Evolutionary conservation across 768 basidiomycete genomes (phyloP), one percentile per base, ranked within the genome.

Genomic region (Cystobasidium ongulense): DNA sequence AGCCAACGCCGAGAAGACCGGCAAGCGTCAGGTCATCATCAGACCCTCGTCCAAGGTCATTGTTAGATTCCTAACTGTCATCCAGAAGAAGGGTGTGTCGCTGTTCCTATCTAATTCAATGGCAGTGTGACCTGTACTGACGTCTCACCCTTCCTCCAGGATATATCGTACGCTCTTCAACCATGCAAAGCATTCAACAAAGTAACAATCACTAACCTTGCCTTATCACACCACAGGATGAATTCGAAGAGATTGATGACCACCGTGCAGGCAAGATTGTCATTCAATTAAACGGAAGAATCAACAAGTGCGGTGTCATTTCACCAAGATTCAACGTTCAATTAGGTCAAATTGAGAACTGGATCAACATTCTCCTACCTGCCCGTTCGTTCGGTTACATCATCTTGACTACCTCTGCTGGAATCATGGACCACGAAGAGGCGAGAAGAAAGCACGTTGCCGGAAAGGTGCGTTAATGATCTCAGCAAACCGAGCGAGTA

Each of bases 281-380:
- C 80, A 87, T 98, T 79, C 94, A 99, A 84, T 88, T 99, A 73
- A 99, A 96, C 80, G 96, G 96, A 57, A 90, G 92, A 75, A 87
- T 99, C 79, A 99, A 99, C 87, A 99, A 99, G 85, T 90, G 89
- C n/a, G 96, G 95, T 78, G 95, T 99, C 81, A 97, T 97, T 84
- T 97, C 94, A n/a, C 73, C 73, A 5, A 25, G 96, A 68, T 98
- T 91, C 87, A 97, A 98, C 84, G 87, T 98, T 78, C 90, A 93
- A 81, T 89, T 90, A 75, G 88, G 83, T 79, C 89, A 94, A 81
- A 96, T 97, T 80, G 91, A 95, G 84, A 85, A 86, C 76, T 97
- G 95, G 95, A 92, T 98, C 85, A 93, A 93, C 86, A 86, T 92
- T 85, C 84, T 99, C 74, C 87, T 98, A 75, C 96, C 96, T 74